A percentile compares a stretch with the other conserved stretches of the same genome.
Evolutionary conservation across 257 asterid species (phyloP).

Genomic region (Asclepias syriaca): DNA sequence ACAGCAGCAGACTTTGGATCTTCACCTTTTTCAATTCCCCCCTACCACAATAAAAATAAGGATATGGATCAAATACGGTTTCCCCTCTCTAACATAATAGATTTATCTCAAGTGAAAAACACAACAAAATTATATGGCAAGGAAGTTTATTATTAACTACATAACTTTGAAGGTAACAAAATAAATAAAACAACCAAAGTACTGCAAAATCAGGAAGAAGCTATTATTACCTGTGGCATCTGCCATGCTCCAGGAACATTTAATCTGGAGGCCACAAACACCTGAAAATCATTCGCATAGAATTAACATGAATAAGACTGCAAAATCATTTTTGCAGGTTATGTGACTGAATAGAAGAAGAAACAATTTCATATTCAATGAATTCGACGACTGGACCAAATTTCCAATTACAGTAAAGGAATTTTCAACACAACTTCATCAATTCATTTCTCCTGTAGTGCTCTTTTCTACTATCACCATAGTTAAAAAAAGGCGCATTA

Average conservation of each 20-base stretch:
- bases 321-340: background rate
- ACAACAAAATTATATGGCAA: background rate
- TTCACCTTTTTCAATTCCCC: slow-evolving; percentile 95
- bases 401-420: background rate
- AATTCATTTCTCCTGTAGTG: background rate
- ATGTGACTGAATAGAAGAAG: background rate
- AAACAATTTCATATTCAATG: background rate
- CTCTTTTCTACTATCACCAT: background rate
- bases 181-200: background rate
- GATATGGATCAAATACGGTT: slow-evolving; percentile 9
- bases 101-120: background rate
- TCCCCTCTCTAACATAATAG: background rate
- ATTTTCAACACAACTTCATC: background rate
- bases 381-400: background rate
- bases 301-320: background rate
- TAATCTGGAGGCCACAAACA: slow-evolving; percentile 91
- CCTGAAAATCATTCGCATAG: slow-evolving; percentile 43
- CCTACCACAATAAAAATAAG: slow-evolving; percentile 36
- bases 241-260: slow-evolving; percentile 99
- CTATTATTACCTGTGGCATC: slow-evolving; percentile 86
- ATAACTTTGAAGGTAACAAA: background rate
- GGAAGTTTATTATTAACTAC: background rate
- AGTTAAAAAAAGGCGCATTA: background rate
- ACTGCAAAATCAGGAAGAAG: background rate
- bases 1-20: slow-evolving; percentile 90